phyloP scores from a whole-genome alignment of 2,329 filamentous ascomycete genomes.

The Allantophomopsis lycopodina region DNA sequence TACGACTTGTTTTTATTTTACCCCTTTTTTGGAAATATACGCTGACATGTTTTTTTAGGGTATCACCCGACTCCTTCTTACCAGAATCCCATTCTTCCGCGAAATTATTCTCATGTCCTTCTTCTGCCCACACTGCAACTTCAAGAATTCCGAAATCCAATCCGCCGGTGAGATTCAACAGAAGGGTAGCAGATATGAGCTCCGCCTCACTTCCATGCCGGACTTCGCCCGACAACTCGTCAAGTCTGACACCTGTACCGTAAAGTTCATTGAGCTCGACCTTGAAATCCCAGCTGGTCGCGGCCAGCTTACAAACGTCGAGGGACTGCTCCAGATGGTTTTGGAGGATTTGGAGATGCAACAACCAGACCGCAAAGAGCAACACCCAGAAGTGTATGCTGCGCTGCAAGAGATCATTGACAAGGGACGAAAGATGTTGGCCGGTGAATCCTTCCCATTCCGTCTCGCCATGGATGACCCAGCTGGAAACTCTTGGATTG shows the following conservation, averaged over 20 bases:
- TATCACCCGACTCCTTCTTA: conserved; percentile 73
- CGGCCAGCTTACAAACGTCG: conserved; percentile 85
- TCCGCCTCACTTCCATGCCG: conserved; percentile 56
- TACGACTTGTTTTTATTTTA: conserved; percentile 20
- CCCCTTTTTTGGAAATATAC: conserved; percentile 1
- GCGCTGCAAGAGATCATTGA: conserved; percentile 68
- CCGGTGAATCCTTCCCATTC: conserved; percentile 72
- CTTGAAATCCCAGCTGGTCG: conserved; percentile 85
- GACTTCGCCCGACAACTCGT: conserved; percentile 83
- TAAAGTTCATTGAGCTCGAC: conserved; percentile 83
- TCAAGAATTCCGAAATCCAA: conserved; percentile 89
- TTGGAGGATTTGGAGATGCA: conserved; percentile 69
- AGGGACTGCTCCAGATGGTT: conserved; percentile 70
- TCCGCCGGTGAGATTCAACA: conserved; percentile 85
- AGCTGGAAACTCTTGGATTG: conserved; percentile 92
- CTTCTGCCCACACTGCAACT: conserved; percentile 75
- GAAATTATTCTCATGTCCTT: conserved; percentile 98
- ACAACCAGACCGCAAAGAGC: conserved; percentile 68
- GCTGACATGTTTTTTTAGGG: conserved; percentile 38
- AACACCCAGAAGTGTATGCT: conserved; percentile 62
- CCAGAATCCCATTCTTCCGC: conserved; percentile 91
- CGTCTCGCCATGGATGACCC: conserved; percentile 79
- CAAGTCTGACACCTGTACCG: conserved; percentile 76
- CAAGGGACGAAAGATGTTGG: conserved; percentile 63
- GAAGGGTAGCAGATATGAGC: conserved; percentile 70